Conservation (phyloP, 805 yeast species). For the Starmerella sp. region DNA sequence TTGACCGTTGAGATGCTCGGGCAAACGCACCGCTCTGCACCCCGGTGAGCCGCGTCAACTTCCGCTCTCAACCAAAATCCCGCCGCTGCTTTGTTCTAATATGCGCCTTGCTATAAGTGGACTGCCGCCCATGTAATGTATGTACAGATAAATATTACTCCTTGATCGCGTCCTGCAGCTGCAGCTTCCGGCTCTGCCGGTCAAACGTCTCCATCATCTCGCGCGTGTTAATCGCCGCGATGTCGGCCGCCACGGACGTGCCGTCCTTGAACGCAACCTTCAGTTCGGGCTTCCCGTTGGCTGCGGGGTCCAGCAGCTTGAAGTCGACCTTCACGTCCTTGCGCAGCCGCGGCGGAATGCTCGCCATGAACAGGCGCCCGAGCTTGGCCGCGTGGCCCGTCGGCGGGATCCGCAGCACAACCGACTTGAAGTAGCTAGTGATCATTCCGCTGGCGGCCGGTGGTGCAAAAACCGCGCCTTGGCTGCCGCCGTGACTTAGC, state of each 20-base stretch:
- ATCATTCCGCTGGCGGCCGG: slow-evolving; percentile 43
- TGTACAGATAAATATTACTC: slow-evolving; percentile 13
- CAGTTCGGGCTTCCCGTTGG: slow-evolving; percentile 47
- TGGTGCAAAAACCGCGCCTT: neutral
- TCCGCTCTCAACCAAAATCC: too few relatives aligned
- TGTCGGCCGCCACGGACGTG: slow-evolving; percentile 55
- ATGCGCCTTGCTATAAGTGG: too few relatives aligned
- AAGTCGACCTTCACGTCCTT: slow-evolving; percentile 50
- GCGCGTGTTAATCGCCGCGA: slow-evolving; percentile 40
- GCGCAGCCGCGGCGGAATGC: slow-evolving; percentile 67
- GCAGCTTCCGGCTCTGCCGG: slow-evolving; percentile 68
- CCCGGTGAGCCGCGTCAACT: too few relatives aligned
- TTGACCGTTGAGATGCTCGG: too few relatives aligned
- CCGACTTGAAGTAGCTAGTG: slow-evolving; percentile 76
- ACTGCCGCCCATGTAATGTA: neutral
- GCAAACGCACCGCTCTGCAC: too few relatives aligned
- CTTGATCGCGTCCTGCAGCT: slow-evolving; percentile 44
- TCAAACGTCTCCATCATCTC: slow-evolving; percentile 63
- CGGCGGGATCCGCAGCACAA: slow-evolving; percentile 48
- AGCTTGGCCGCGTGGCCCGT: slow-evolving; percentile 43
- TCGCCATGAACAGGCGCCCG: slow-evolving; percentile 66
- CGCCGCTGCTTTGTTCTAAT: too few relatives aligned
- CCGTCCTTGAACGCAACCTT: slow-evolving; percentile 77
- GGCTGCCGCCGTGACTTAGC: too few relatives aligned
- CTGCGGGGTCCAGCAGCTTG: slow-evolving; percentile 41